These are phyloP conservation scores for Lathyrus tuberosus DNA, from an alignment of 306 rosid species.

Conservation along the genomic window DNA sequence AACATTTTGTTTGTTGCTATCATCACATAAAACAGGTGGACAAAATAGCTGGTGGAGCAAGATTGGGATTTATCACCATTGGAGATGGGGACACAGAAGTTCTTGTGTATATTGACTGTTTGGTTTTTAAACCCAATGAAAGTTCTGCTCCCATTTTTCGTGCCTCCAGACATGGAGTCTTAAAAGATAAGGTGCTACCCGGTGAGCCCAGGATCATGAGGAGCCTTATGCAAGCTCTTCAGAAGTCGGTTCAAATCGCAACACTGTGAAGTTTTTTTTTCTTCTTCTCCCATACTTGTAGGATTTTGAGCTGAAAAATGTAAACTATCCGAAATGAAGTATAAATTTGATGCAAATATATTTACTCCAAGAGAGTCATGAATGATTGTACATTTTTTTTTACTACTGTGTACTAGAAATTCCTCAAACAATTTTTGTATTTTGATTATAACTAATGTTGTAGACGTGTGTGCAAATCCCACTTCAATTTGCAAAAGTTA, in stretches of 20 bases:
- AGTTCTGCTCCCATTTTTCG: conserved; percentile 74
- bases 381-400: background rate
- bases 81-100: conserved; percentile 86
- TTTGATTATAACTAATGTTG: background rate
- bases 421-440: no score
- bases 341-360: conserved; percentile 22
- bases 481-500: no score
- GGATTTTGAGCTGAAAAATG: conserved; percentile 5
- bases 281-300: background rate
- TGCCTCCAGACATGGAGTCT: conserved; percentile 77
- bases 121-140: conserved; percentile 64
- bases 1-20: no score
- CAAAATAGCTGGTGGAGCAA: conserved; percentile 82
- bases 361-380: background rate
- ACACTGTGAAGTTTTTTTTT: conserved; percentile 45
- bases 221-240: conserved; percentile 78
- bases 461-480: background rate
- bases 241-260: conserved; percentile 79
- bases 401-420: background rate
- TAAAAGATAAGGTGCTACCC: conserved; percentile 70
- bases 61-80: conserved; percentile 78
- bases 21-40: conserved; percentile 64
- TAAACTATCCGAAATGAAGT: conserved; percentile 11
- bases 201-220: conserved; percentile 97
- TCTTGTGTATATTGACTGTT: conserved; percentile 79